phyloP scores from a whole-genome alignment of 148 eudicot genomes.

The Rhododendron ovatum region DNA sequence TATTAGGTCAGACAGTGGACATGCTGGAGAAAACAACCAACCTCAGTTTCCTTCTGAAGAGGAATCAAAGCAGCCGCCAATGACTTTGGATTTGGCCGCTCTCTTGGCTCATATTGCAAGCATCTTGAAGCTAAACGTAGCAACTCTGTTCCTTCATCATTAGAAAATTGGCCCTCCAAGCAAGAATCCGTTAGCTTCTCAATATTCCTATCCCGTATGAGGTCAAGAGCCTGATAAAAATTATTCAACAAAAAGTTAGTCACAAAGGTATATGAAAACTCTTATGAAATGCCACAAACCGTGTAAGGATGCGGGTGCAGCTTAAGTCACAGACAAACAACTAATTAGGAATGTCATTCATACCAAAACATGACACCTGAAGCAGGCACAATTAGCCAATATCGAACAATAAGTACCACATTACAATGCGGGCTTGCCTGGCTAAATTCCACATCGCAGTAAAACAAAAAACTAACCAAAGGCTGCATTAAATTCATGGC shows the following conservation, averaged over 20 bases:
- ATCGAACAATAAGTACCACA: neutral
- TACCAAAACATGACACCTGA: neutral
- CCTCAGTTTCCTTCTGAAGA: conserved; percentile 90
- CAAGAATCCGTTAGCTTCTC: conserved; percentile 88
- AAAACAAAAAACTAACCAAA: neutral
- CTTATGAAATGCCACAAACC: conserved; percentile 1
- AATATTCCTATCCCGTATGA: conserved; percentile 81
- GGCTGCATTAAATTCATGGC: neutral
- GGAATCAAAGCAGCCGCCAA: conserved; percentile 77
- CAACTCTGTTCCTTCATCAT: conserved; percentile 83
- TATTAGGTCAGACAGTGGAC: neutral
- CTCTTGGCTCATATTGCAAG: conserved; percentile 91
- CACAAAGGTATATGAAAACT: neutral
- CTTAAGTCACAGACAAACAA: neutral
- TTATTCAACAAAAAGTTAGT: conserved; percentile 6
- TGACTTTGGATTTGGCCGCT: conserved; percentile 80
- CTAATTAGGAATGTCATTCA: neutral
- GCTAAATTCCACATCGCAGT: neutral
- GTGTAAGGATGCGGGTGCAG: neutral
- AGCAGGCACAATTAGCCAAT: neutral
- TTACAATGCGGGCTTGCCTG: neutral
- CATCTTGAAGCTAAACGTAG: conserved; percentile 86
- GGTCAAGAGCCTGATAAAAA: conserved; percentile 78
- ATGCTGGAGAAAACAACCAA: conserved; percentile 16
- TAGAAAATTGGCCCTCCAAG: conserved; percentile 86